Conservation (phyloP, 192 early-diverging fungal genomes). For the Backusella tuberculispora region DNA sequence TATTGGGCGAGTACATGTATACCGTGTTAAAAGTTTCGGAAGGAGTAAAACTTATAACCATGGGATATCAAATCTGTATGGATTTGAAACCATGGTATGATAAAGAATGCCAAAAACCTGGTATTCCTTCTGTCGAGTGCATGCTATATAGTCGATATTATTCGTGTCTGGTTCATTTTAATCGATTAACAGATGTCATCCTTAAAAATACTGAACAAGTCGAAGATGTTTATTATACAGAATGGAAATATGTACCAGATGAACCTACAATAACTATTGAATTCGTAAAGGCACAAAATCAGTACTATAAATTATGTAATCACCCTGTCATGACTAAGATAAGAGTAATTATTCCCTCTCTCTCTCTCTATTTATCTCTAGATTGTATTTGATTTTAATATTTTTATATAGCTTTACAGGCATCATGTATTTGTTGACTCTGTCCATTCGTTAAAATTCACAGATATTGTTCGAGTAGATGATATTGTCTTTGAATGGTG, state of each 20-base stretch:
- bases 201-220: background rate
- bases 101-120: background rate
- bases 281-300: constrained; percentile 2
- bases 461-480: background rate
- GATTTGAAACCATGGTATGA: constrained; percentile 4
- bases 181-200: background rate
- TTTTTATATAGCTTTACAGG: background rate
- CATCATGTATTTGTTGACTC: background rate
- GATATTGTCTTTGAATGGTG: background rate
- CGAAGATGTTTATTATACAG: background rate
- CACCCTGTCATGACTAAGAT: background rate
- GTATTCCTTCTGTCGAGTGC: background rate
- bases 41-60: background rate
- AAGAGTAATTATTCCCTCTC: background rate
- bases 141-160: constrained; percentile 1
- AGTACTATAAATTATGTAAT: constrained; percentile 1
- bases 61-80: background rate
- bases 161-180: background rate
- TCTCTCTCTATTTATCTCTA: background rate
- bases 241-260: background rate
- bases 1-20: background rate
- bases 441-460: background rate
- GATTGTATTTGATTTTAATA: background rate
- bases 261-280: background rate
- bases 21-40: background rate